Evolutionary conservation across 768 basidiomycete genomes (phyloP).

Genomic region (Termitomyces sp.): DNA sequence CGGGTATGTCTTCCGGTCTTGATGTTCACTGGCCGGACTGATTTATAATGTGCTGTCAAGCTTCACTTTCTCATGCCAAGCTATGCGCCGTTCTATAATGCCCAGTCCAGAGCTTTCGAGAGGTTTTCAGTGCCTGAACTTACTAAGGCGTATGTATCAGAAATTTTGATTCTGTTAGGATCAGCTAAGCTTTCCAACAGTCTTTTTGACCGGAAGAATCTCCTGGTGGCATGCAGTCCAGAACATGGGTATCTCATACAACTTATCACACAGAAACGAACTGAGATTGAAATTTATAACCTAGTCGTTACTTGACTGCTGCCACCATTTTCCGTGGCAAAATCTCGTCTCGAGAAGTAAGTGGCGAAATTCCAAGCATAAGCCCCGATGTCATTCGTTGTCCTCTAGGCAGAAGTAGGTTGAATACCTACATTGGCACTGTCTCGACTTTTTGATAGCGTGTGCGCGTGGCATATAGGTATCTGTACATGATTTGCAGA

Average conservation of each 20-base stretch:
- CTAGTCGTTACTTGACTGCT: constrained; percentile 58
- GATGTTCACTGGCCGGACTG: not conserved
- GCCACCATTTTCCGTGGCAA: constrained; percentile 87
- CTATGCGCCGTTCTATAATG: constrained; percentile 85
- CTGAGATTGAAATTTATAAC: not conserved
- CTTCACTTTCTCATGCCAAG: constrained; percentile 97
- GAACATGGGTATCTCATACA: constrained; percentile 55
- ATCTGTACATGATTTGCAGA: constrained; percentile 70
- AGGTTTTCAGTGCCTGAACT: constrained; percentile 63
- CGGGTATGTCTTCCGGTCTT: constrained; percentile 45
- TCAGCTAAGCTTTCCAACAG: constrained; percentile 31
- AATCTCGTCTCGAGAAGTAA: constrained; percentile 76
- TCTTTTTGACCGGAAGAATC: constrained; percentile 75
- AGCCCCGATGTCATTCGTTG: constrained; percentile 34
- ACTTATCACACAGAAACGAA: not conserved
- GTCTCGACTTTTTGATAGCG: not conserved
- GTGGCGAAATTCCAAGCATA: constrained; percentile 24
- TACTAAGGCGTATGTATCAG: constrained; percentile 59
- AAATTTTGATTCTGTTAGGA: not conserved
- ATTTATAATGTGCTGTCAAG: constrained; percentile 30
- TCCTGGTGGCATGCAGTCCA: constrained; percentile 83
- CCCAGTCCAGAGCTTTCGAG: constrained; percentile 59
- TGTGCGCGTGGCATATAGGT: constrained; percentile 37
- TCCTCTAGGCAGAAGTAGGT: constrained; percentile 50
- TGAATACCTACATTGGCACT: constrained; percentile 7